These are phyloP conservation scores for Sporormia fimetaria DNA, from an alignment of 495 filamentous ascomycete species.

Conservation along the genomic window DNA sequence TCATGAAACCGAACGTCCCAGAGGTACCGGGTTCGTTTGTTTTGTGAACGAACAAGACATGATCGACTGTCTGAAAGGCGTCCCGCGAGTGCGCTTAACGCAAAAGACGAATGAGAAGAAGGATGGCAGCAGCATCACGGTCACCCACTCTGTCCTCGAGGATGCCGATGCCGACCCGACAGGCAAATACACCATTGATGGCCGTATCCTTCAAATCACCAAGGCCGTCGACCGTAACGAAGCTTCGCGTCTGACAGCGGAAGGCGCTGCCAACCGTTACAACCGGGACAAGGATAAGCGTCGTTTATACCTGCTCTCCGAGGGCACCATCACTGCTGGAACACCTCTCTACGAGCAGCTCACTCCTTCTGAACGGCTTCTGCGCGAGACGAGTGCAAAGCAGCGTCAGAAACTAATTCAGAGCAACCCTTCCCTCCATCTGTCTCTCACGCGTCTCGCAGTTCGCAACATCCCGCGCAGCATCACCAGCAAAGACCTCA, in stretches of 20 bases:
- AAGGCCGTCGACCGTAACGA: slow-evolving; percentile 72
- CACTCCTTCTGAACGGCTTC: slow-evolving; percentile 66
- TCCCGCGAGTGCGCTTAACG: slow-evolving; percentile 39
- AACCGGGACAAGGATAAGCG: slow-evolving; percentile 77
- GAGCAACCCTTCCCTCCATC: slow-evolving; percentile 76
- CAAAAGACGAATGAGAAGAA: slow-evolving; percentile 17
- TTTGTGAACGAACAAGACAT: slow-evolving; percentile 71
- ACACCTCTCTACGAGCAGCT: slow-evolving; percentile 66
- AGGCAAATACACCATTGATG: slow-evolving; percentile 80
- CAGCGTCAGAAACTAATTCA: slow-evolving; percentile 85
- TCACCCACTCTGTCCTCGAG: slow-evolving; percentile 57
- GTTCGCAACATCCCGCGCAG: slow-evolving; percentile 84
- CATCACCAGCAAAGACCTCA: slow-evolving; percentile 78
- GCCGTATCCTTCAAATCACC: slow-evolving; percentile 71
- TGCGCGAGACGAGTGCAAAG: slow-evolving; percentile 76
- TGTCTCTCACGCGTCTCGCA: slow-evolving; percentile 85
- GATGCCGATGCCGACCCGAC: slow-evolving; percentile 63
- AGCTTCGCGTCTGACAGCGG: slow-evolving; percentile 61
- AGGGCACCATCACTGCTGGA: slow-evolving; percentile 65
- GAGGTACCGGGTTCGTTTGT: slow-evolving; percentile 89
- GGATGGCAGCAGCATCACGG: slow-evolving; percentile 13
- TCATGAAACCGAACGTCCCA: slow-evolving; percentile 66
- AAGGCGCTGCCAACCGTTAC: slow-evolving; percentile 50
- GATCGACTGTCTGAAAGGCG: slow-evolving; percentile 56
- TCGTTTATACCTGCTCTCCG: slow-evolving; percentile 76